Evolutionary conservation across 306 rosid species (phyloP).

Genomic region (Heteromeles arbutifolia): DNA sequence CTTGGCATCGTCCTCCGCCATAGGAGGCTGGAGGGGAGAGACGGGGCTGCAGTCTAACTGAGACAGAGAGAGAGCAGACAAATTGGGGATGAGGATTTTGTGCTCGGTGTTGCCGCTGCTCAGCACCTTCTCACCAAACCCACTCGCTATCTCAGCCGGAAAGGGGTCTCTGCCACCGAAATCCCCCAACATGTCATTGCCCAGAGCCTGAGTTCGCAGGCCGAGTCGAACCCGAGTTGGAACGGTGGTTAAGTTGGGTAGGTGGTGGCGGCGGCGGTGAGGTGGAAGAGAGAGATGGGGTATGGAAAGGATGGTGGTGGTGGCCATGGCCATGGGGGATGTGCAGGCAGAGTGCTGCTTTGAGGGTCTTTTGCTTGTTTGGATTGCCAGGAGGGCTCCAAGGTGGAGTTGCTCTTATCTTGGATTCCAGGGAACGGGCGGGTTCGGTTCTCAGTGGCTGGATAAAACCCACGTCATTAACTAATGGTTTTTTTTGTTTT

Average conservation of each 20-base stretch:
- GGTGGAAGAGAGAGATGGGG: slow-evolving; percentile 4
- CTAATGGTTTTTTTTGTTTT: too few relatives aligned
- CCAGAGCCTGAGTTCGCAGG: slow-evolving; percentile 18
- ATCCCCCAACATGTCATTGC: slow-evolving; percentile 47
- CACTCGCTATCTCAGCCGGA: slow-evolving; percentile 76
- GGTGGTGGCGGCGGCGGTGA: not conserved
- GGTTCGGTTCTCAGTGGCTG: too few relatives aligned
- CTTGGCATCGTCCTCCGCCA: slow-evolving; percentile 49
- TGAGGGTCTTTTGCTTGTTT: not conserved
- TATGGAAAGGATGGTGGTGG: slow-evolving; percentile 14
- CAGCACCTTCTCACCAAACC: slow-evolving; percentile 69
- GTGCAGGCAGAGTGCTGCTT: not conserved
- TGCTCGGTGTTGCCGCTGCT: slow-evolving; percentile 57
- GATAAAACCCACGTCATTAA: too few relatives aligned
- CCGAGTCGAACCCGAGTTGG: slow-evolving; percentile 13
- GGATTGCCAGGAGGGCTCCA: too few relatives aligned
- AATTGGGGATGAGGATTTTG: slow-evolving; percentile 76
- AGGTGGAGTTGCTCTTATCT: too few relatives aligned
- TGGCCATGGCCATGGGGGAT: slow-evolving; percentile 23
- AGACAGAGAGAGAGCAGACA: slow-evolving; percentile 60
- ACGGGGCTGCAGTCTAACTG: slow-evolving; percentile 46
- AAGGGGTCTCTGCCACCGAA: slow-evolving; percentile 89
- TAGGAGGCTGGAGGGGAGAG: slow-evolving; percentile 49
- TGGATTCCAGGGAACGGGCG: not conserved
- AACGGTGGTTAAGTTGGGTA: not conserved